These are phyloP conservation scores for Russula vinacea DNA, from an alignment of 768 basidiomycete species.

Conservation along the genomic window DNA sequence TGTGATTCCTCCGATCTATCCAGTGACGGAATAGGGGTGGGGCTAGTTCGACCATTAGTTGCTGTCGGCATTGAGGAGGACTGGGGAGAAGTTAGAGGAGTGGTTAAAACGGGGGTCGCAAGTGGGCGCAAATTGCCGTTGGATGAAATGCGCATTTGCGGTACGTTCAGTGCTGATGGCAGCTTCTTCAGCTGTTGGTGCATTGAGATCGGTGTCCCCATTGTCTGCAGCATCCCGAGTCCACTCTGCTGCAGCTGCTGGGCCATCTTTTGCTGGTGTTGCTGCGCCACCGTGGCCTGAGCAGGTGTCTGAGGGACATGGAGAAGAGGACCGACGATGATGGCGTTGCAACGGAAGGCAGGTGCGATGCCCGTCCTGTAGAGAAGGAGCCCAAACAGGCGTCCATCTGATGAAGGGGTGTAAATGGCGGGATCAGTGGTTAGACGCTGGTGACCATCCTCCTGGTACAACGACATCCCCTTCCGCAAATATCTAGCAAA, in stretches of 20 bases:
- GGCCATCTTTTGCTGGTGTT: conserved; percentile 23
- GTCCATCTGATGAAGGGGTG: conserved; percentile 22
- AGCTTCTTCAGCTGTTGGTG: conserved; percentile 61
- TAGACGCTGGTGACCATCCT: conserved; percentile 27
- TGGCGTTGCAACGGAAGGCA: conserved; percentile 24
- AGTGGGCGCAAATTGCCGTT: conserved; percentile 55
- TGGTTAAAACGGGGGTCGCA: conserved; percentile 40
- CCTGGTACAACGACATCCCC: conserved; percentile 28
- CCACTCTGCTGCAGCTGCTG: conserved; percentile 25
- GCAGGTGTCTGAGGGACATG: conserved; percentile 22
- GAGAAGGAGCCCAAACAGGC: conserved; percentile 19
- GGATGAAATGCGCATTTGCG: conserved; percentile 62
- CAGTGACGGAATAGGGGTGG: conserved; percentile 14
- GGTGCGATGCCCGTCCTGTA: conserved; percentile 27
- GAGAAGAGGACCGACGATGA: conserved; percentile 25
- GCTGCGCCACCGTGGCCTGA: conserved; percentile 27
- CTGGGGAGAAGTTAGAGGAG: conserved; percentile 32
- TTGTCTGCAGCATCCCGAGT: conserved; percentile 32
- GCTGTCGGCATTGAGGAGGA: conserved; percentile 28
- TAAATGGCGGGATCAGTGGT: conserved; percentile 29
- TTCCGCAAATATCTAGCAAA: conserved; percentile 46
- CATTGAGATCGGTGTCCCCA: conserved; percentile 56
- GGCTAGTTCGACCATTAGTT: conserved; percentile 21
- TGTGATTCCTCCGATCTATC: conserved; percentile 30
- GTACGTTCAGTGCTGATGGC: conserved; percentile 48